Evolutionary conservation across 140 eudicot species (phyloP).

Genomic region (Senecio squalidus): DNA sequence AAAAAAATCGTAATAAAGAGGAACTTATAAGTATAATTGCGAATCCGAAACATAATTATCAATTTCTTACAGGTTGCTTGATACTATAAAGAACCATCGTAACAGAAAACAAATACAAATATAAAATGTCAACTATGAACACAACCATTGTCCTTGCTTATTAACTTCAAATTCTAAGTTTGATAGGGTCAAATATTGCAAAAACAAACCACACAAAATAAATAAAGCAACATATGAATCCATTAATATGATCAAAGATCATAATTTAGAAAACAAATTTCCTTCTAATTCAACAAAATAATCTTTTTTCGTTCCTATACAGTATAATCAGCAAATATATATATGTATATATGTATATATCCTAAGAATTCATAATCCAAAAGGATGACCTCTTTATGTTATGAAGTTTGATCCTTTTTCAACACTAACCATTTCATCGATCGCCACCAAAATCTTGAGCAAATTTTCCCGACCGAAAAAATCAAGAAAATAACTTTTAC

Average conservation of each 20-base stretch:
- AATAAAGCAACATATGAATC: slow-evolving; percentile 12
- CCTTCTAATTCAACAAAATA: slow-evolving; percentile 17
- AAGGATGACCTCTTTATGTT: slow-evolving; percentile 6
- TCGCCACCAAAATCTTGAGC: slow-evolving; percentile 19
- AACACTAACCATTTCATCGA: neutral
- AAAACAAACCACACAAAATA: slow-evolving; percentile 5
- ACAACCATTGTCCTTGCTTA: slow-evolving; percentile 12
- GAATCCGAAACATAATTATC: no score
- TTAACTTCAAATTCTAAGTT: neutral
- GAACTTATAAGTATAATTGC: no score
- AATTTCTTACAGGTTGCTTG: neutral
- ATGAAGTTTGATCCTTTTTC: slow-evolving; percentile 1
- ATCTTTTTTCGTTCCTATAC: slow-evolving; percentile 14
- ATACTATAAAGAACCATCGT: neutral
- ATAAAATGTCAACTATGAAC: neutral
- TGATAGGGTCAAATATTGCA: neutral
- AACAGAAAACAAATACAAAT: neutral
- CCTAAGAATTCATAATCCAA: slow-evolving; percentile 8
- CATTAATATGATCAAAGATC: slow-evolving; percentile 9
- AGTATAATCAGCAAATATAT: slow-evolving; percentile 7
- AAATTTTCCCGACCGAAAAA: slow-evolving; percentile 4
- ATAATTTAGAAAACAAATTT: slow-evolving; percentile 1
- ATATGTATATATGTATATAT: neutral
- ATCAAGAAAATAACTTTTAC: neutral
- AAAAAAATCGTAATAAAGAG: no score